phyloP scores from a whole-genome alignment of 306 rosid genomes.

The Cotoneaster glaucophyllus region DNA sequence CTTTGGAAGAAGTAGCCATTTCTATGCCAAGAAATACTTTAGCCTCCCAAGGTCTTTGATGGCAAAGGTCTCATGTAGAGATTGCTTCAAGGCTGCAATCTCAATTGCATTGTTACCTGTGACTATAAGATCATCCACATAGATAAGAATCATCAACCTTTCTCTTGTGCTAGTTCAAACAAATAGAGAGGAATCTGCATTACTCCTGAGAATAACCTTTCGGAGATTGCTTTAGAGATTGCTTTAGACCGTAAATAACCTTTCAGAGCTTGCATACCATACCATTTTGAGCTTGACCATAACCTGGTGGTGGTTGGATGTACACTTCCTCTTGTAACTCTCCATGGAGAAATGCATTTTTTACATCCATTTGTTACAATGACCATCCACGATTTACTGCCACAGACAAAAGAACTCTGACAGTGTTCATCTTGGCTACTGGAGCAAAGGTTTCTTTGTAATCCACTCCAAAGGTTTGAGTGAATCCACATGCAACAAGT shows the following conservation, averaged over 20 bases:
- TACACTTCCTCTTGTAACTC: no score
- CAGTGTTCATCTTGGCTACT: no score
- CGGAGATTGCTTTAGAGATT: neutral
- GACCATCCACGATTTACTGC: no score
- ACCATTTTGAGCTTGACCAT: neutral
- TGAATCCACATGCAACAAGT: no score
- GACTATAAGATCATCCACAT: neutral
- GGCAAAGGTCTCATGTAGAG: neutral
- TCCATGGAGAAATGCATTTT: no score
- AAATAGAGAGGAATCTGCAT: no score
- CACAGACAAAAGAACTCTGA: no score
- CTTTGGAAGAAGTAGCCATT: neutral
- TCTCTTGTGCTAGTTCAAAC: neutral
- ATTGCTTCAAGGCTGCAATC: no score
- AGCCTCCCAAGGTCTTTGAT: neutral
- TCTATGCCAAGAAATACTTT: neutral
- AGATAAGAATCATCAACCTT: neutral
- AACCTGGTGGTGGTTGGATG: neutral
- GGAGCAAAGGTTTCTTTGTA: no score
- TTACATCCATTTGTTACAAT: no score
- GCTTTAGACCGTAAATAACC: neutral
- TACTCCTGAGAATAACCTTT: neutral
- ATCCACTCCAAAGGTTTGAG: no score
- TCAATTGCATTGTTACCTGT: no score
- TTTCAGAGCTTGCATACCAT: neutral